phyloP scores from a whole-genome alignment of 225 moss, liverwort and hornwort genomes.

The Marchantia paleacea region DNA sequence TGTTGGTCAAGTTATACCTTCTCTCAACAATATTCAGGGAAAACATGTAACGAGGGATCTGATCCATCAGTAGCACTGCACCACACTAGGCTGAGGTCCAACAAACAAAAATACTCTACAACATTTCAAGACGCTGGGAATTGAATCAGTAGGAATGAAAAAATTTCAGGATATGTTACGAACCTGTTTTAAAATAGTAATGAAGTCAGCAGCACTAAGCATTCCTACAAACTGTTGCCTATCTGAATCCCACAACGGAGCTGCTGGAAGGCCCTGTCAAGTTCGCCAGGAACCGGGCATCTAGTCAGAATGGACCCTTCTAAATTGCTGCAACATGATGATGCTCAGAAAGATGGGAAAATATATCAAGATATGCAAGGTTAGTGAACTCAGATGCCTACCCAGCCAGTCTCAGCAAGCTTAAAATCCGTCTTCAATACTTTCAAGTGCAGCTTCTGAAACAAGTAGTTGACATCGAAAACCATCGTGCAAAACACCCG shows the following conservation, averaged over 20 bases:
- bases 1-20: too few species aligned
- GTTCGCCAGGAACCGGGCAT: background rate
- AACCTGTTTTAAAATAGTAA: conserved; percentile 91
- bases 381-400: background rate
- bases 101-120: too few species aligned
- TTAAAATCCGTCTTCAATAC: background rate
- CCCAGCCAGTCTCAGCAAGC: background rate
- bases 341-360: background rate
- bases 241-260: conserved; percentile 95
- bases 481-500: background rate
- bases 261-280: conserved; percentile 84
- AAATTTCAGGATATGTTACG: background rate
- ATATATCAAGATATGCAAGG: background rate
- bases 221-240: conserved; percentile 96
- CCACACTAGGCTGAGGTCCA: too few species aligned
- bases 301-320: background rate
- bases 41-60: too few species aligned
- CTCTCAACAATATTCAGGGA: too few species aligned
- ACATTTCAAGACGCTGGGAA: too few species aligned
- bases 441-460: background rate
- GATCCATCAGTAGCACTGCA: too few species aligned
- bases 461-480: background rate
- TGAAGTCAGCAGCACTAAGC: conserved; percentile 97
- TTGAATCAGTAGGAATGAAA: too few species aligned
- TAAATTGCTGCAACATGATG: conserved; percentile 5